Conservation (phyloP, 2,329 filamentous ascomycete genomes). For the Alternaria atra region DNA sequence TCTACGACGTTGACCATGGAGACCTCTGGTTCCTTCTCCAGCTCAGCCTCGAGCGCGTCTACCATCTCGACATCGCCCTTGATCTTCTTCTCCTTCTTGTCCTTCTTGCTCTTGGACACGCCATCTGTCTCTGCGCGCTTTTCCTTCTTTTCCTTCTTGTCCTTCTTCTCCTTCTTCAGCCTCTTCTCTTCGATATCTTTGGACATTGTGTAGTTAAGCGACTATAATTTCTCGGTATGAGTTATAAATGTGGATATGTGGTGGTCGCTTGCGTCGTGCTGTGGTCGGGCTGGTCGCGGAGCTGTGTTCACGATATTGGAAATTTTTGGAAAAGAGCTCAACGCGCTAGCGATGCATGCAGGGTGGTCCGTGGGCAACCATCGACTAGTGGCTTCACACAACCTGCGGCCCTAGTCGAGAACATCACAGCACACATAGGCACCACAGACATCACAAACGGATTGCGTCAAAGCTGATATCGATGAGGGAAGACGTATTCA, state of each 20-base stretch:
- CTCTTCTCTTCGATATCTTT: conserved; percentile 53
- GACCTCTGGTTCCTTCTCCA: conserved; percentile 70
- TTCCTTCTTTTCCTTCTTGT: conserved; percentile 70
- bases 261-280: conserved; percentile 19
- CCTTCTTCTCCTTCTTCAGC: conserved; percentile 64
- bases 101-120: conserved; percentile 63
- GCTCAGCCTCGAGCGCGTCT: conserved; percentile 62
- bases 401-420: neutral
- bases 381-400: conserved; percentile 8
- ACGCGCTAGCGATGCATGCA: conserved; percentile 12
- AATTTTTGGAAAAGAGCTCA: conserved; percentile 22
- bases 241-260: conserved; percentile 1
- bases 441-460: neutral
- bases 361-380: conserved; percentile 10
- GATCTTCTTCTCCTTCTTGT: conserved; percentile 72
- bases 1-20: conserved; percentile 55
- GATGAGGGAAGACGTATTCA: conserved; percentile 22
- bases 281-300: conserved; percentile 12
- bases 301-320: conserved; percentile 16
- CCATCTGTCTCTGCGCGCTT: conserved; percentile 62
- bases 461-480: neutral
- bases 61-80: conserved; percentile 65
- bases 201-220: conserved; percentile 38
- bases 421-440: neutral
- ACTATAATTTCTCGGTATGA: conserved; percentile 3